Percentiles rank a stretch among this genome's conserved stretches.
phyloP scores from a whole-genome alignment of 768 basidiomycete species.

The Lactarius evosmus region DNA sequence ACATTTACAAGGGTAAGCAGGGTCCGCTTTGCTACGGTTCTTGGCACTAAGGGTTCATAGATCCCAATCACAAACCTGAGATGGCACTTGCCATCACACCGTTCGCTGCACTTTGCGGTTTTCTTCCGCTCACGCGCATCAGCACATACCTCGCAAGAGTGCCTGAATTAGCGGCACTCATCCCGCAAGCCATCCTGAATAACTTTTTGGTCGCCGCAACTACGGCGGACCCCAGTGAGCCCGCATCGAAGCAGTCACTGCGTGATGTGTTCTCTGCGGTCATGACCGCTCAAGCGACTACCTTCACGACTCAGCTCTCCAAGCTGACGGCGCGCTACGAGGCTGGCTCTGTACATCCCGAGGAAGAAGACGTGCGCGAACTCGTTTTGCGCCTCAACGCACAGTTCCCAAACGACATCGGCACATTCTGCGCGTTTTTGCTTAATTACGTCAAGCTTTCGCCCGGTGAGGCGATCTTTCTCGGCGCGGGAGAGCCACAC shows the following conservation, averaged over 20 bases:
- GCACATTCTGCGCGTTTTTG: slow-evolving; percentile 87
- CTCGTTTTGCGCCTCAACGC: slow-evolving; percentile 59
- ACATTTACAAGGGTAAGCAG: slow-evolving; percentile 84
- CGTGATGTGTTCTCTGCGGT: slow-evolving; percentile 74
- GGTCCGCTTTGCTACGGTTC: neutral
- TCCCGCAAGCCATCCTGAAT: slow-evolving; percentile 53
- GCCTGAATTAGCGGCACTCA: slow-evolving; percentile 73
- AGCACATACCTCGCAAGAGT: slow-evolving; percentile 60
- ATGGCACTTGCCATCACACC: slow-evolving; percentile 96
- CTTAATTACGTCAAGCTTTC: slow-evolving; percentile 80
- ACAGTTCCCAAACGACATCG: slow-evolving; percentile 91
- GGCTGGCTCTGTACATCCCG: slow-evolving; percentile 37
- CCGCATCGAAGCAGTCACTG: slow-evolving; percentile 58
- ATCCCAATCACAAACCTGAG: slow-evolving; percentile 97
- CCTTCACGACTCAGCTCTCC: slow-evolving; percentile 53
- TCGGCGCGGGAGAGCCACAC: slow-evolving; percentile 95
- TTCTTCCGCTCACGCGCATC: slow-evolving; percentile 76
- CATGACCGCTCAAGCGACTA: slow-evolving; percentile 68
- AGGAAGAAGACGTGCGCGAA: slow-evolving; percentile 49
- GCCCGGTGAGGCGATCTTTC: slow-evolving; percentile 88
- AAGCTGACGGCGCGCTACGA: slow-evolving; percentile 63
- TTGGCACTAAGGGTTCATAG: slow-evolving; percentile 40
- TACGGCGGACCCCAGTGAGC: slow-evolving; percentile 42
- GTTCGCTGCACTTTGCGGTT: slow-evolving; percentile 90
- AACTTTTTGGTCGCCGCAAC: slow-evolving; percentile 49